Base-by-base conservation (phyloP, 2,329 filamentous ascomycete species). In the Aspergillus proliferans region DNA sequence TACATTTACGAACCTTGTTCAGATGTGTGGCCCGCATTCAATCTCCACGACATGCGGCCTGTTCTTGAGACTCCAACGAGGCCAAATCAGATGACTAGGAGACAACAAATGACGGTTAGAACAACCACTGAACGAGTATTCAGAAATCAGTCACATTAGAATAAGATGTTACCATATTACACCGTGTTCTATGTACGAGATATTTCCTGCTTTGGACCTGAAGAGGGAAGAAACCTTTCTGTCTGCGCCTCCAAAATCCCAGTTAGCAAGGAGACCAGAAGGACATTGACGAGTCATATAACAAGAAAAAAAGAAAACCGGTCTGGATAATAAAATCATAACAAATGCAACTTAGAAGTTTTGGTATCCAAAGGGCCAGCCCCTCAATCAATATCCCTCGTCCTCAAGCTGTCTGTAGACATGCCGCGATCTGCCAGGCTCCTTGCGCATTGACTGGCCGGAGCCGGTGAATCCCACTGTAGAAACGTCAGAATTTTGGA, bases 401-500 rank as follows among this genome's bases (percentile, higher is more conserved):
- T 90, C 86, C 48, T 87, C 85, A 62, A 80, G 84, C 59, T 84
- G 78, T 69, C 92, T 83, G 70, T 95, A 94, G 57, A 93, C 85
- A 65, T 95, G 89, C 61, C 89, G 85, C 66, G 81, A 86, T 63
- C 91, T 81, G 53, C 85, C 83, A 43, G 83, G 82, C 66, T 96
- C 93, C 71, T 95, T 96, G 60, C 90, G 87, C 93, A 97, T 97
- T 57, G 86, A 80, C 71, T 95, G 89, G 51, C 93, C 93, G 47
- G 91, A 96, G 53, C 93, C 93, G 7, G 89, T 95, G 65, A 98
- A 96, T 30, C 93, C 93, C 64, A 98, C 93, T 96, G 57, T 6
- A 52, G 18, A 42, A 40, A 44, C 14, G 52, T 68, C 55, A 68
- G 66, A 56, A 43, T 49, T n/a, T 44, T 3, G 46, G n/a, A 45